These are phyloP conservation scores for Clonostachys rosea DNA, from an alignment of 2,329 filamentous ascomycete species.

Conservation along the genomic window DNA sequence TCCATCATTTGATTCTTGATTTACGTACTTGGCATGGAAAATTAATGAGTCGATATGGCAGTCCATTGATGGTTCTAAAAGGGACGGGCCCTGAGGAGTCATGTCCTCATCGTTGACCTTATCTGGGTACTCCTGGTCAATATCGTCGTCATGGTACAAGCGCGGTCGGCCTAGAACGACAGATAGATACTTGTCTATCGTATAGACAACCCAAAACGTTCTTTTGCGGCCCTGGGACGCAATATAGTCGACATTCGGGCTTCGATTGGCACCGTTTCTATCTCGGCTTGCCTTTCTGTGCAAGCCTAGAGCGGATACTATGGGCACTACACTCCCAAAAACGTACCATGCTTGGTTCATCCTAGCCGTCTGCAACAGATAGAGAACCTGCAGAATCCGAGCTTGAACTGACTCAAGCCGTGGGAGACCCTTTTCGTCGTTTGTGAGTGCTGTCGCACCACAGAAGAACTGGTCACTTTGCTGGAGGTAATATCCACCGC, in stretches of 20 bases:
- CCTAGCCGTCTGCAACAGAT: constrained; percentile 10
- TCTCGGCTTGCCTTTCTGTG: constrained; percentile 8
- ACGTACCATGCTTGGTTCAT: constrained; percentile 17
- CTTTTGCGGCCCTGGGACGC: constrained; percentile 46
- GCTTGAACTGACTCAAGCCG: constrained; percentile 13
- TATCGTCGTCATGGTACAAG: constrained; percentile 57
- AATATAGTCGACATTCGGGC: constrained; percentile 26
- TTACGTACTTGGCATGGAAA: constrained; percentile 29
- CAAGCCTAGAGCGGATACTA: constrained; percentile 10
- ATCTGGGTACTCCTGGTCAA: constrained; percentile 54
- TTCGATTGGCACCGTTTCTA: constrained; percentile 1
- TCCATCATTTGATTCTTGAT: background rate
- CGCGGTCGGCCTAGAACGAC: constrained; percentile 57
- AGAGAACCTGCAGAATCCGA: constrained; percentile 11
- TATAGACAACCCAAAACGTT: constrained; percentile 57
- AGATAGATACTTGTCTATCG: constrained; percentile 56
- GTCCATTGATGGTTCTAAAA: constrained; percentile 23
- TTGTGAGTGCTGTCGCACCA: constrained; percentile 10
- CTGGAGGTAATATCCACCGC: constrained; percentile 2
- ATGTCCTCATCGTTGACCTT: constrained; percentile 52
- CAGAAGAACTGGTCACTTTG: constrained; percentile 16
- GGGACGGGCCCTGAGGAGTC: constrained; percentile 27
- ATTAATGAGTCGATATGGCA: constrained; percentile 41
- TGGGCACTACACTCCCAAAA: constrained; percentile 11
- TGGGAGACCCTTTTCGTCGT: constrained; percentile 14